Evolutionary conservation across 2,329 filamentous ascomycete species (phyloP).

Genomic region (Tympanopsis confertula): DNA sequence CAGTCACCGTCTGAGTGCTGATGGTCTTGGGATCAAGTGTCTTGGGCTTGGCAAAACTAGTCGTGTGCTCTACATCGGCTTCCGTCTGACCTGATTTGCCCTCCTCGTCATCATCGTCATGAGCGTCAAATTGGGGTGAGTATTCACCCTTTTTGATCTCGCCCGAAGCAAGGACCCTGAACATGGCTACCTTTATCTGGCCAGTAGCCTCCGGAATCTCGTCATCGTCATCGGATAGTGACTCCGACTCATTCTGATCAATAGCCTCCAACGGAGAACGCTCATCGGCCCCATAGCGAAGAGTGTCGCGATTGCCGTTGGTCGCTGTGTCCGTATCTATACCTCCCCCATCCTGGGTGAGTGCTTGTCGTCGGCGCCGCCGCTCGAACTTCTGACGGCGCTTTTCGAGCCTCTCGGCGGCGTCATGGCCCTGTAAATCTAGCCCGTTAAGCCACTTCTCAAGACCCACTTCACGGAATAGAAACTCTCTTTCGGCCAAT

Average conservation of each 20-base stretch:
- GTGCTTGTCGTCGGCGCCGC: conserved; percentile 53
- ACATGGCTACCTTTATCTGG: conserved; percentile 96
- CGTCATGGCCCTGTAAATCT: conserved; percentile 86
- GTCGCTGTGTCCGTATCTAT: conserved; percentile 23
- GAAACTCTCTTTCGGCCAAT: conserved; percentile 86
- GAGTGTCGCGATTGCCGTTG: conserved; percentile 42
- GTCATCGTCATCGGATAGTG: conserved; percentile 63
- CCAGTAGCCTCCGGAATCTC: conserved; percentile 87
- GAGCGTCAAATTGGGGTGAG: conserved; percentile 90
- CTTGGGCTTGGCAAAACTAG: conserved; percentile 94
- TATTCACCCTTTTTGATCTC: conserved; percentile 98
- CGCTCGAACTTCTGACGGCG: conserved; percentile 69
- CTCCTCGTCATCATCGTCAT: conserved; percentile 77
- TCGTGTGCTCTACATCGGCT: conserved; percentile 87
- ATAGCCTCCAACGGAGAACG: conserved; percentile 62
- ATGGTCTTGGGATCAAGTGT: conserved; percentile 92
- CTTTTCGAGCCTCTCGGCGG: conserved; percentile 79
- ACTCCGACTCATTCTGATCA: conserved; percentile 65
- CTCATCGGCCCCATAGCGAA: conserved; percentile 72
- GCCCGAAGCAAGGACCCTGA: conserved; percentile 84
- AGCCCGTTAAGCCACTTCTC: conserved; percentile 94
- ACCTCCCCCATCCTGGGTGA: conserved; percentile 21
- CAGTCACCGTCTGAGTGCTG: conserved; percentile 97
- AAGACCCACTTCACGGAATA: conserved; percentile 91
- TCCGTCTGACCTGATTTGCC: conserved; percentile 41